Base-by-base conservation (phyloP, 495 filamentous ascomycete genomes). In the Cudoniella acicularis region DNA sequence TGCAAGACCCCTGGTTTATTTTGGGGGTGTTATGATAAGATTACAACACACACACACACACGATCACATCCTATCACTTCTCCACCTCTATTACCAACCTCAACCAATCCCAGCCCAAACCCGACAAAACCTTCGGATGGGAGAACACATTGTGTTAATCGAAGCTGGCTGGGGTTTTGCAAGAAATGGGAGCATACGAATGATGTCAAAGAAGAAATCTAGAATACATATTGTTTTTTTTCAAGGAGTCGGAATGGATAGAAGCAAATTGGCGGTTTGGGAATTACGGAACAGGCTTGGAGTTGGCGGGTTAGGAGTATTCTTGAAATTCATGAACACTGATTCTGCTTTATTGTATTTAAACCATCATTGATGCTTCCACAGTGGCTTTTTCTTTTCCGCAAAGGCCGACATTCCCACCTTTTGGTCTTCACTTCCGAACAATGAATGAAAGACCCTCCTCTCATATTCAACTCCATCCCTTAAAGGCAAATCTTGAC, bases 381-480 rank as follows among this genome's bases (percentile, higher is more conserved):
- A 98, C 71, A 96, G 83, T 1, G 94, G 77, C 80, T 96, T 93
- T 78, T 89, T 84, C 85, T 96, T 97, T 77, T 94, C 88, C 1
- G 87, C 87, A 76, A 98, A 98, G 16, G 94, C 94, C 67, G 80
- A 86, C 93, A 98, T 98, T 11, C 91, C 94, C 73, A 96, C 89
- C 81, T 97, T 98, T 76, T 98, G 94, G 71, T 98, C 94, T 78
- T 87, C 79, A 56, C 87, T 92, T 3, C 92, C 93, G 83, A 98
- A 98, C 66, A 96, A 68, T 11, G 82, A 79, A 70, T 98, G 94
- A 78, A 98, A 98, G 57, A 97, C 76, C 51, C 93, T 79, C 69
- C 94, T 77, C 83, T 98, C 94, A 75, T 82, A 97, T 76, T 98
- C 95, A 1, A 98, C 86, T 0, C 94, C 94, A 66, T 97, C 95